Percentiles rank a stretch among this genome's conserved stretches.
phyloP scores from a whole-genome alignment of 345 rosid species.

The Iberis pinnata region DNA sequence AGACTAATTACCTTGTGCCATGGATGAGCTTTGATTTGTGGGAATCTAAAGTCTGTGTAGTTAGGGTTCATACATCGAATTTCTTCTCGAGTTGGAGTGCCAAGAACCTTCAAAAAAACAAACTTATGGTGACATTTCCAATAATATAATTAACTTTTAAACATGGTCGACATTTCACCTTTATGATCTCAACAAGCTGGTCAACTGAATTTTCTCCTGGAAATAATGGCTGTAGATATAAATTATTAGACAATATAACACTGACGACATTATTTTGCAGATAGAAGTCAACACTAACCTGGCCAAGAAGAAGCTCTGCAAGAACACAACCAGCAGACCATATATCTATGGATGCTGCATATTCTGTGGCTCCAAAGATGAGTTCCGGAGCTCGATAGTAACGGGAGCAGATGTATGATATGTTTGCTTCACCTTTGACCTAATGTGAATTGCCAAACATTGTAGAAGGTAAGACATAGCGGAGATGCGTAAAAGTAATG shows the following conservation, averaged over 20 bases:
- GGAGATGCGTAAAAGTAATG: neutral
- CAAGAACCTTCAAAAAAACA: conserved; percentile 53
- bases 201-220: conserved; percentile 81
- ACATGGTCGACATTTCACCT: conserved; percentile 33
- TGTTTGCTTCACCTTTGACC: conserved; percentile 75
- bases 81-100: conserved; percentile 86
- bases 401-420: conserved; percentile 78
- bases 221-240: conserved; percentile 50
- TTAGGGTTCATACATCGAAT: conserved; percentile 82
- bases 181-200: conserved; percentile 78
- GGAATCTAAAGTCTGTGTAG: conserved; percentile 70
- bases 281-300: conserved; percentile 35
- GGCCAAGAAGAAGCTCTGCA: conserved; percentile 80
- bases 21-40: conserved; percentile 74
- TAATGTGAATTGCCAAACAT: conserved; percentile 23
- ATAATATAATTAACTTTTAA: too few species aligned
- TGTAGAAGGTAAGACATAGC: neutral
- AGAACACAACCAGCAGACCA: conserved; percentile 92
- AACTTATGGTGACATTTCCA: neutral
- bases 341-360: conserved; percentile 67
- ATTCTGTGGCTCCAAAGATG: conserved; percentile 75
- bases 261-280: neutral
- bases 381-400: conserved; percentile 85
- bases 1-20: conserved; percentile 62
- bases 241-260: conserved; percentile 2